A percentile compares a stretch with the other conserved stretches of the same genome.
phyloP scores from a whole-genome alignment of 768 basidiomycete species.

The Flagelloscypha sp. region DNA sequence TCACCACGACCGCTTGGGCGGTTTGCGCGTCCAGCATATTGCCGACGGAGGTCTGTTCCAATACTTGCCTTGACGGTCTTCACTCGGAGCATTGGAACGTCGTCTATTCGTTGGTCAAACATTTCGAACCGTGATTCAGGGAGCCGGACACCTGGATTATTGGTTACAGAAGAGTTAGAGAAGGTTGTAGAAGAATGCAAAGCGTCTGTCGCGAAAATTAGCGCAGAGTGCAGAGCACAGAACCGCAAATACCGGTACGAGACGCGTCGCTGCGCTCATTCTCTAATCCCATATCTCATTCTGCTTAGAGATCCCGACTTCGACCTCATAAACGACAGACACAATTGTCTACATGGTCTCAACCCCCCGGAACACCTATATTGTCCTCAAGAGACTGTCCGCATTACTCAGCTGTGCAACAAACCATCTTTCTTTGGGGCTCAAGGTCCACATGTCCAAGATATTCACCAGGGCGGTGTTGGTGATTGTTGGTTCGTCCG shows the following conservation, averaged over 20 bases:
- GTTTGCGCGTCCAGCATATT: too few relatives aligned
- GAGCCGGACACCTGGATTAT: too few relatives aligned
- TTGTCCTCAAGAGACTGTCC: slow-evolving; percentile 31
- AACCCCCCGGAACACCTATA: slow-evolving; percentile 10
- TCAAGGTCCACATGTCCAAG: slow-evolving; percentile 32
- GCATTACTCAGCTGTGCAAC: slow-evolving; percentile 45
- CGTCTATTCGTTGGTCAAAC: too few relatives aligned
- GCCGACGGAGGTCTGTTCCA: too few relatives aligned
- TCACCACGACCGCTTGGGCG: too few relatives aligned
- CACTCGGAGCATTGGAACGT: too few relatives aligned
- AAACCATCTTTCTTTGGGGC: slow-evolving; percentile 39
- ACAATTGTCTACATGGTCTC: slow-evolving; percentile 33
- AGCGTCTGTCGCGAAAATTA: slow-evolving; percentile 35
- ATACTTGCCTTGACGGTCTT: too few relatives aligned
- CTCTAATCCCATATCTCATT: too few relatives aligned
- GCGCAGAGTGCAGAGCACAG: slow-evolving; percentile 33
- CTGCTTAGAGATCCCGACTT: too few relatives aligned
- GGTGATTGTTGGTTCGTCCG: slow-evolving; percentile 50
- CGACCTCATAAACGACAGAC: slow-evolving; percentile 36
- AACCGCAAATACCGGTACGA: slow-evolving; percentile 45
- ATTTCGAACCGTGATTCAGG: too few relatives aligned
- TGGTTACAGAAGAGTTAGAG: slow-evolving; percentile 36
- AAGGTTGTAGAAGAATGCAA: slow-evolving; percentile 39
- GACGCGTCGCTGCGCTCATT: too few relatives aligned
- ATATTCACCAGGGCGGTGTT: slow-evolving; percentile 41